These are phyloP conservation scores for Cordyceps cicadae DNA, from an alignment of 2,329 filamentous ascomycete species.

Conservation along the genomic window DNA sequence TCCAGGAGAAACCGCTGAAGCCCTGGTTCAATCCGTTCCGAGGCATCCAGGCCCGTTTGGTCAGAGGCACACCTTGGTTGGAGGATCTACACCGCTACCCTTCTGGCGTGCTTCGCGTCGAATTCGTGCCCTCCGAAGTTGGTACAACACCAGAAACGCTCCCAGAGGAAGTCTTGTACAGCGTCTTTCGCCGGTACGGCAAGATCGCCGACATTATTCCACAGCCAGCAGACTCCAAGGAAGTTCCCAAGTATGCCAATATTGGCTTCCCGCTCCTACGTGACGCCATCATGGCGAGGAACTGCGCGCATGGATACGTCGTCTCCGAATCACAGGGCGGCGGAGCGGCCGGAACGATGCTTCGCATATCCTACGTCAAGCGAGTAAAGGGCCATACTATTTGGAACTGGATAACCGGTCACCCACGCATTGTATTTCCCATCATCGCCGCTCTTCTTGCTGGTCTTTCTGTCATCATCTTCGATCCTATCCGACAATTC, in stretches of 20 bases:
- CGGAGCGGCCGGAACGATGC: slow-evolving; percentile 64
- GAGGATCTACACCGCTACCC: slow-evolving; percentile 85
- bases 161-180: slow-evolving; percentile 79
- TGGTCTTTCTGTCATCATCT: slow-evolving; percentile 75
- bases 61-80: slow-evolving; percentile 83
- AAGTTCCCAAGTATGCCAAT: slow-evolving; percentile 69
- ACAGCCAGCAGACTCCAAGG: slow-evolving; percentile 79
- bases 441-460: slow-evolving; percentile 72
- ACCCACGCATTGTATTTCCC: slow-evolving; percentile 84
- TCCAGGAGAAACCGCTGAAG: slow-evolving; percentile 63
- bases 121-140: slow-evolving; percentile 68
- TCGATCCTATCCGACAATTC: slow-evolving; percentile 89
- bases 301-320: slow-evolving; percentile 81
- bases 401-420: slow-evolving; percentile 77
- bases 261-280: slow-evolving; percentile 67
- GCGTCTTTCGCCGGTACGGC: slow-evolving; percentile 80
- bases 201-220: slow-evolving; percentile 79
- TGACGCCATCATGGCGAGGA: slow-evolving; percentile 79
- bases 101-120: slow-evolving; percentile 65
- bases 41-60: slow-evolving; percentile 60
- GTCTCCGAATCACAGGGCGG: slow-evolving; percentile 63
- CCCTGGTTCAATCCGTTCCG: slow-evolving; percentile 88
- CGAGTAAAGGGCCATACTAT: slow-evolving; percentile 70
- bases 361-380: slow-evolving; percentile 78
- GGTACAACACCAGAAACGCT: slow-evolving; percentile 69